phyloP scores from a whole-genome alignment of 768 basidiomycete genomes.

The Crassisporium funariophilum region DNA sequence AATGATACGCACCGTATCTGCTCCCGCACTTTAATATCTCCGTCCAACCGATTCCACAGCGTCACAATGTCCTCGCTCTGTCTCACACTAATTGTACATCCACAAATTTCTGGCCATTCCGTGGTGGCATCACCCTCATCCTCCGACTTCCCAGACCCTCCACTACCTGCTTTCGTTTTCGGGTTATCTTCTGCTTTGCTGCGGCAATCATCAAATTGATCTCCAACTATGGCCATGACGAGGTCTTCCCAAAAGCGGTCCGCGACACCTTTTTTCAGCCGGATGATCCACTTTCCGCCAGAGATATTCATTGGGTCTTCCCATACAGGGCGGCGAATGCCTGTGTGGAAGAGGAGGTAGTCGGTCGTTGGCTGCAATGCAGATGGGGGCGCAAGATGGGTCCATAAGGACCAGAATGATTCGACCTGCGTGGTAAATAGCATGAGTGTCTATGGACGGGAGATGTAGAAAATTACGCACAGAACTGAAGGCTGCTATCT shows the following conservation, averaged over 20 bases:
- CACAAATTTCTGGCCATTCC: conserved; percentile 85
- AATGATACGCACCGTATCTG: conserved; percentile 69
- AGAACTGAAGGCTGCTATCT: conserved; percentile 86
- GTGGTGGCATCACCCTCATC: conserved; percentile 41
- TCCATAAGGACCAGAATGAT: conserved; percentile 94
- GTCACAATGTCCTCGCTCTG: conserved; percentile 94
- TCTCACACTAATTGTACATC: conserved; percentile 92
- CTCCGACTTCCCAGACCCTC: conserved; percentile 35
- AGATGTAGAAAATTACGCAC: conserved; percentile 42
- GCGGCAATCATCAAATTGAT: conserved; percentile 80
- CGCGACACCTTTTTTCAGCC: conserved; percentile 86
- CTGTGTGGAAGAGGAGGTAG: conserved; percentile 88
- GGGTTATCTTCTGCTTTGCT: conserved; percentile 19
- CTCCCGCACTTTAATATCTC: conserved; percentile 73
- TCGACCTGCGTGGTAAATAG: conserved; percentile 64
- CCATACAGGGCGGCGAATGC: conserved; percentile 90
- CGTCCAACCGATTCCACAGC: conserved; percentile 88
- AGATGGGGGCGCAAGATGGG: conserved; percentile 87
- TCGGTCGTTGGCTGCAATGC: conserved; percentile 88
- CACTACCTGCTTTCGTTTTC: conserved; percentile 32
- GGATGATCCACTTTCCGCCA: conserved; percentile 96
- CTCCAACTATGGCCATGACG: conserved; percentile 84
- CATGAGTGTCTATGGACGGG: conserved; percentile 10
- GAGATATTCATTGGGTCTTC: conserved; percentile 87
- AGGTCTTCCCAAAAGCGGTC: conserved; percentile 93